These are phyloP conservation scores for Oryza brachyantha DNA, from an alignment of 176 grass and related monocot genomes.

Conservation along the genomic window DNA sequence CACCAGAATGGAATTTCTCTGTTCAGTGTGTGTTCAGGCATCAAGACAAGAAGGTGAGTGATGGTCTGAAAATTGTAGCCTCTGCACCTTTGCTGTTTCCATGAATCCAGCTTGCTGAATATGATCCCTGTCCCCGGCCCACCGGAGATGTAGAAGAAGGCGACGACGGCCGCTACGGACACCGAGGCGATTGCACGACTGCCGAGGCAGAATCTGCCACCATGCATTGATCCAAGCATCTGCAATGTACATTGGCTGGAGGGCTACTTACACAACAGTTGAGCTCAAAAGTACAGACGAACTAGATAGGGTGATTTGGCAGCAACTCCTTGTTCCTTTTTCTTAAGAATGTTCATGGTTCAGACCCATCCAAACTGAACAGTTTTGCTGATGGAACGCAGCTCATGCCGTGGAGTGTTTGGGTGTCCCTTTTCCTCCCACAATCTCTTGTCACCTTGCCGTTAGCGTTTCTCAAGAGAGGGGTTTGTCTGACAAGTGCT, in stretches of 20 bases:
- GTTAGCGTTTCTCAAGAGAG: background rate
- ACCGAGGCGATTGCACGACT: background rate
- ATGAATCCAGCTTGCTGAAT: background rate
- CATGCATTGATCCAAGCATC: background rate
- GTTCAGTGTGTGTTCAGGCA: background rate
- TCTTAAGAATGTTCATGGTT: background rate
- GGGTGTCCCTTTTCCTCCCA: background rate
- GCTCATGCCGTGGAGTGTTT: constrained; percentile 6
- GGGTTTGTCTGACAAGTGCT: background rate
- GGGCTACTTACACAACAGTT: background rate
- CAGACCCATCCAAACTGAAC: background rate
- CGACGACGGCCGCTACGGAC: constrained; percentile 5
- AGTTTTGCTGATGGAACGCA: background rate
- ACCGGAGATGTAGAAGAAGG: constrained; percentile 8
- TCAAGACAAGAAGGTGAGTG: background rate
- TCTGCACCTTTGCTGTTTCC: background rate
- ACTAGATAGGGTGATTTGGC: background rate
- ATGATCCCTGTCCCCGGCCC: background rate
- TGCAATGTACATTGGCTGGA: background rate
- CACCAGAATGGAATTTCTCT: background rate
- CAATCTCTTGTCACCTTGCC: constrained; percentile 10
- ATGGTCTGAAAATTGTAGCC: background rate
- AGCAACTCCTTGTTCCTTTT: background rate
- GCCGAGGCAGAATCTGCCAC: background rate
- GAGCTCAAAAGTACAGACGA: constrained; percentile 1